A percentile compares a stretch with the other conserved stretches of the same genome.
Conservation (phyloP, 805 yeast genomes). For the Metschnikowia matae region DNA sequence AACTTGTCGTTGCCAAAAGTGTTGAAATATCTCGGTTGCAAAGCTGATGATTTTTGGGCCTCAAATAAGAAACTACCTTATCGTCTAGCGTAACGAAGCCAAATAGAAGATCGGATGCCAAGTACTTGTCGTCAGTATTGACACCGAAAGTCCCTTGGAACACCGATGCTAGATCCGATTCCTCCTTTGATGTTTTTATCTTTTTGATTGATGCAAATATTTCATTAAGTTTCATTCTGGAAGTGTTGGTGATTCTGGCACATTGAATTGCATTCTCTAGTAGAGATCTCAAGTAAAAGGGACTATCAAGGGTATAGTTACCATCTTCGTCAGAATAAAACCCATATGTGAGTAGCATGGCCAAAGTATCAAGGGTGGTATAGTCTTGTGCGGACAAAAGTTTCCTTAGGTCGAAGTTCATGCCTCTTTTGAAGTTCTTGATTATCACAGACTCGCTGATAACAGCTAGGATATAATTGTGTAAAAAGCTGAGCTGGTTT, state of each 20-base stretch:
- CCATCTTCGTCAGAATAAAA: constrained; percentile 14
- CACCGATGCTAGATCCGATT: constrained; percentile 4
- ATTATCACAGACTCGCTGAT: constrained; percentile 75
- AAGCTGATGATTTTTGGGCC: constrained; percentile 74
- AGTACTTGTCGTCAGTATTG: constrained; percentile 11
- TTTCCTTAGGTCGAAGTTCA: constrained; percentile 78
- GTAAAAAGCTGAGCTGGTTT: constrained; percentile 62
- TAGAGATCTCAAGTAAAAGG: constrained; percentile 27
- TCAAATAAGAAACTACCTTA: constrained; percentile 59
- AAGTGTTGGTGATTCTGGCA: constrained; percentile 48
- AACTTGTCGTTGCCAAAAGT: constrained; percentile 63
- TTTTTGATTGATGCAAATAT: constrained; percentile 40
- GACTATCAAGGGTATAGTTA: constrained; percentile 16
- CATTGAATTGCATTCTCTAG: constrained; percentile 28
- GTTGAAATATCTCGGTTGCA: constrained; percentile 80
- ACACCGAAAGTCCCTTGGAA: constrained; percentile 1
- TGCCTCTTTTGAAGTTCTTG: constrained; percentile 62
- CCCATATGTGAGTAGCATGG: constrained; percentile 36
- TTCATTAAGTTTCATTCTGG: constrained; percentile 54
- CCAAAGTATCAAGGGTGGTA: constrained; percentile 61
- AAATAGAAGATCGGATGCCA: constrained; percentile 57
- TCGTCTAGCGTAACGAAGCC: constrained; percentile 65
- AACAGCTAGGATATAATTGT: constrained; percentile 77
- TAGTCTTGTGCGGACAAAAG: constrained; percentile 72
- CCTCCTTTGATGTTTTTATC: constrained; percentile 10